Percentiles rank a stretch among this genome's conserved stretches.
These are phyloP conservation scores for Fusarium irregulare DNA, from an alignment of 2,329 filamentous ascomycete genomes.

Conservation along the genomic window DNA sequence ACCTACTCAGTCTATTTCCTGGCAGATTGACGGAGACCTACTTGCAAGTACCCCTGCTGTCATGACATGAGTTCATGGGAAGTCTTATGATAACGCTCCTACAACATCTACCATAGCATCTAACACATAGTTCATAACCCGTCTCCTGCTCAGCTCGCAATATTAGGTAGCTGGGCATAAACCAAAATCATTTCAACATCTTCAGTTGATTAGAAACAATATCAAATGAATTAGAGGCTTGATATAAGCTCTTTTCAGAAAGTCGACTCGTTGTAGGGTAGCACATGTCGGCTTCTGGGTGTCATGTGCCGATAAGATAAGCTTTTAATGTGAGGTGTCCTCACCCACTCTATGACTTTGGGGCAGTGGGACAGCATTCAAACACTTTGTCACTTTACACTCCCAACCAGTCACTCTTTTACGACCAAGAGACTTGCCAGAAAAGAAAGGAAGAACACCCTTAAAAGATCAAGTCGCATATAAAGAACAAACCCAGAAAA, in stretches of 20 bases:
- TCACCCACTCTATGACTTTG: conserved; percentile 31
- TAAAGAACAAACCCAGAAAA: neutral
- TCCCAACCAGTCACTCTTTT: conserved; percentile 36
- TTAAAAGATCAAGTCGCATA: neutral
- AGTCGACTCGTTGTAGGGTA: conserved; percentile 31
- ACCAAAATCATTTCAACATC: neutral
- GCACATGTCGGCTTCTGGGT: conserved; percentile 10
- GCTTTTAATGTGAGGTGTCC: conserved; percentile 50
- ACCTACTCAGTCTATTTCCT: neutral
- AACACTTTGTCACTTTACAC: conserved; percentile 18
- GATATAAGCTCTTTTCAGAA: neutral
- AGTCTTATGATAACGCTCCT: neutral
- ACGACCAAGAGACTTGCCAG: neutral
- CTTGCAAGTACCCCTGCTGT: neutral
- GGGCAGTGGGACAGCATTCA: conserved; percentile 1
- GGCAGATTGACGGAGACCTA: neutral
- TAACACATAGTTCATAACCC: neutral
- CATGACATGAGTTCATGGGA: neutral
- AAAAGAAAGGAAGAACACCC: neutral
- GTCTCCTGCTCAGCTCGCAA: neutral
- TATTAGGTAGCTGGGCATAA: neutral
- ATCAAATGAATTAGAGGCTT: neutral
- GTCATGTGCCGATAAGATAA: conserved; percentile 57
- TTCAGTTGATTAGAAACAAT: neutral
- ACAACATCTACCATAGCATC: neutral